A percentile compares a stretch with the other conserved stretches of the same genome.
These are phyloP conservation scores for Evernia prunastri DNA, from an alignment of 495 filamentous ascomycete genomes.

Conservation along the genomic window DNA sequence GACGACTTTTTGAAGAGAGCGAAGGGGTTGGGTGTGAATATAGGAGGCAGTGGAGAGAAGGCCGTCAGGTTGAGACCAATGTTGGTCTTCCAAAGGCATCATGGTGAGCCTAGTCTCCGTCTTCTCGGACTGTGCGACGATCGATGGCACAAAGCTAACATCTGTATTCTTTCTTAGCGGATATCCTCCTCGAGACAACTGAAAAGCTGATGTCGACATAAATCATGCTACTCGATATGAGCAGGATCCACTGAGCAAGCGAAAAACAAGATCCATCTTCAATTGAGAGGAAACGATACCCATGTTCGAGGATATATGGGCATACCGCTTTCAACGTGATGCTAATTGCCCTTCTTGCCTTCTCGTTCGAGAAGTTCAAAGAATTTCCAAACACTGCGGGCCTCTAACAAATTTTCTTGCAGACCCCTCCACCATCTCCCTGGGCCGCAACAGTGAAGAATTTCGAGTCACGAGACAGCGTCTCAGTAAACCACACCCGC, in stretches of 20 bases:
- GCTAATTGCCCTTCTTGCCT: not conserved
- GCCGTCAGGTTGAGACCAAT: slow-evolving; percentile 89
- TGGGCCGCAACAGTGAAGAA: not conserved
- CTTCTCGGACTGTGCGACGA: slow-evolving; percentile 15
- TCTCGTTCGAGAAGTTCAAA: not conserved
- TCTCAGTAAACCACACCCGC: no score
- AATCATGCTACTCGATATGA: slow-evolving; percentile 8
- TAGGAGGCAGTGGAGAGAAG: slow-evolving; percentile 75
- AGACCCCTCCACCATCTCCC: not conserved
- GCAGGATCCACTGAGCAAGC: not conserved
- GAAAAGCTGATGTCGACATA: slow-evolving; percentile 70
- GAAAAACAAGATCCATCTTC: no score
- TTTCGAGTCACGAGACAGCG: no score
- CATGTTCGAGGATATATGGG: not conserved
- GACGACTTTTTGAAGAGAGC: slow-evolving; percentile 78
- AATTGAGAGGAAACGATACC: not conserved
- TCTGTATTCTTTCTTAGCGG: slow-evolving; percentile 35
- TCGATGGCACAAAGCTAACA: slow-evolving; percentile 25
- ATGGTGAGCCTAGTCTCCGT: slow-evolving; percentile 51
- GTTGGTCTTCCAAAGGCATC: slow-evolving; percentile 91
- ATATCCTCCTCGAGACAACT: slow-evolving; percentile 58
- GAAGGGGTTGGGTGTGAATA: slow-evolving; percentile 82
- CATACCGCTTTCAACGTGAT: not conserved
- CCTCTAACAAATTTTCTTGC: not conserved
- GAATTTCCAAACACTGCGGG: not conserved